Evolutionary conservation across 805 yeast genomes (phyloP), one percentile per base, ranked within the genome.

Genomic region (Hanseniaspora jakobsenii): DNA sequence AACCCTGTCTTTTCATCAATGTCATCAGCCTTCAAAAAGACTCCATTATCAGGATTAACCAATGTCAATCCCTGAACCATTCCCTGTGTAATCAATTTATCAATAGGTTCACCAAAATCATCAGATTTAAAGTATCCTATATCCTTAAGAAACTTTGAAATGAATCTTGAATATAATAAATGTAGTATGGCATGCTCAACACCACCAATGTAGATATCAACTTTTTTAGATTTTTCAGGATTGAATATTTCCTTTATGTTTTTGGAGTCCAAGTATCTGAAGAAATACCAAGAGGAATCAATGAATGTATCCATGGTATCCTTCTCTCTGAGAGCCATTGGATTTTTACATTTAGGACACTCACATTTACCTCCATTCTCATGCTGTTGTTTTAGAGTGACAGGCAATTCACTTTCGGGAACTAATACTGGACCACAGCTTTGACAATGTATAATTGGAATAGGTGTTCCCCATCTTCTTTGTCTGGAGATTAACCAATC

Each of bases 231-330:
- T 29, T 28, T 38, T 9, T 67, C 67, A 47, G 58, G 61, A 23
- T 55, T 63, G 54, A 89, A 85, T 1, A 84, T 81, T 32, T 56
- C 51, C 0, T 53, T 38, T 0, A 54, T 49, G 58, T 91, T 89
- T 26, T 75, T 63, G 0, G 94, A 66, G 58, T 91, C 97, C 2
- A 78, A 62, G 54, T 75, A 87, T 48, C 98, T 71, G 65, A 91
- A 78, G 60, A 73, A 83, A 61, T 91, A 91, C 98, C 98, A 91
- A 3, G 96, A 86, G 14, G 94, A 82, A 62, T 91, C 98, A 76
- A 91, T 89, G 56, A 91, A 91, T 0, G 98, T 91, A 57, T 91
- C 98, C 98, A 91, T 89, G 0, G 98, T 91, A 56, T 91, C 98
- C 0, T 97, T 84, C 51, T 91, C 98, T 54, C 98, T 71, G 47